Evolutionary conservation across 371 early-diverging fungal genomes (phyloP).

Genomic region (Zopfochytrium polystomum): DNA sequence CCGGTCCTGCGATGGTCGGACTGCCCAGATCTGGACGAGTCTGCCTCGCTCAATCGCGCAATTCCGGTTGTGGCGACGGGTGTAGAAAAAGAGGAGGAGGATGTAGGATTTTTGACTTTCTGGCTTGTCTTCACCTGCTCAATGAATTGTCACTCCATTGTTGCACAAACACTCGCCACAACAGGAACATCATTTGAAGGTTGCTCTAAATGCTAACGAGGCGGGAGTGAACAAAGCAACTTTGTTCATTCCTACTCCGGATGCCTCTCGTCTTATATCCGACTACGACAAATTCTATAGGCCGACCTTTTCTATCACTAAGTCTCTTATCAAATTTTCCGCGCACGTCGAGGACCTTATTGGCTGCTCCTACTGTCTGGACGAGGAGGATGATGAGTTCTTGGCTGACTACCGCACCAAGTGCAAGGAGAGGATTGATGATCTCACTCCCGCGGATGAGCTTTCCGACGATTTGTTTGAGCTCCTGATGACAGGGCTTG

Average conservation of each 20-base stretch:
- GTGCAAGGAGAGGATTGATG: conserved; percentile 17
- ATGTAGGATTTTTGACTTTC: conserved; percentile 40
- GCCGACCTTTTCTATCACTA: conserved; percentile 64
- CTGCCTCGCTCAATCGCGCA: conserved; percentile 58
- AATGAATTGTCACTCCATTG: background rate
- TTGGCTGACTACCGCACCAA: conserved; percentile 44
- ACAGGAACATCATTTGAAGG: conserved; percentile 93
- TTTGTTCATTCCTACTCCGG: conserved; percentile 85
- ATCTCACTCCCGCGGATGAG: conserved; percentile 9
- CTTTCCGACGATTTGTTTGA: conserved; percentile 76
- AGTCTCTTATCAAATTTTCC: conserved; percentile 82
- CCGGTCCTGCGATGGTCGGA: conserved; percentile 77
- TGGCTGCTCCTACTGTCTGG: conserved; percentile 81
- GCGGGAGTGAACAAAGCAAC: conserved; percentile 62
- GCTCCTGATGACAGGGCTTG: conserved; percentile 72
- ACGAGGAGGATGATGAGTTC: conserved; percentile 79
- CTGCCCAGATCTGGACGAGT: conserved; percentile 80
- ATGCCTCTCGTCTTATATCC: conserved; percentile 70
- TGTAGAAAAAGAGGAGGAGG: conserved; percentile 91
- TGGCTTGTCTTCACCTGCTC: background rate
- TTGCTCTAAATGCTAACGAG: conserved; percentile 63
- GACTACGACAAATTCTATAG: conserved; percentile 69
- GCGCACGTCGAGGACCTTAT: conserved; percentile 82
- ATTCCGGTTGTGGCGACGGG: conserved; percentile 78
- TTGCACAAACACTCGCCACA: conserved; percentile 7